Evolutionary conservation across 1,139 yeast genomes (phyloP), one percentile per base, ranked within the genome.

Genomic region (Candida tunisiensis): DNA sequence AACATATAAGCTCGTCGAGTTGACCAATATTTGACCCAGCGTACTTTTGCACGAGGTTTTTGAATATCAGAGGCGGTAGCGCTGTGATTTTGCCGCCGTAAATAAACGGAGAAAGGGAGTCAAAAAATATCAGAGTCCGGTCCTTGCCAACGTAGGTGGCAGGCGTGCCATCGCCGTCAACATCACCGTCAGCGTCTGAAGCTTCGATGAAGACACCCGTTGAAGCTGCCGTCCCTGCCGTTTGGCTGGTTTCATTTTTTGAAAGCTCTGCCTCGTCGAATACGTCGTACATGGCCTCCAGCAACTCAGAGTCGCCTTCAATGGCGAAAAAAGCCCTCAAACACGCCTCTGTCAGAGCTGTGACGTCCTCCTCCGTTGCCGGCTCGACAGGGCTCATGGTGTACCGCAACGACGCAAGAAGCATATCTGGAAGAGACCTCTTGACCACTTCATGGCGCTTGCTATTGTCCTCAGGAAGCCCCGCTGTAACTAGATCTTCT

Each of bases 1-100:
- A 51, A 39, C 91, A 74, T 10, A 82, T 53, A 15, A 82, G 45
- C 32, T 72, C 72, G 24, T 80, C 80, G 13, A 82, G 54, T 1
- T 55, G 44, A 3, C 60, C 61, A 2, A 73, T 66, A 24, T 57
- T 49, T 2, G 49, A 35, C n/a, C 29, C 30, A 1, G 64, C 58
- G 37, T 67, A 70, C 28, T 57, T 51, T 23, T 56, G 51, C 1
- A 79, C 75, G 51, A 82, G 56, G 10, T 56, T 60, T 37, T 68
- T 68, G 36, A 79, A 61, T 1, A 80, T 57, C 0, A 49, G 37
- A 0, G 94, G 85, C 1, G 92, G 68, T 3, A 83, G 47, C 1
- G 52, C 37, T 0, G 45, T 39, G 4, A 78, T 56, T 9, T 57
- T 47, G 0, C 63, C 65, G 2, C 56, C 47, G 13, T 65, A 41